A percentile compares a stretch with the other conserved stretches of the same genome.
Conservation (phyloP, 495 filamentous ascomycete species). For the Hypoxylon crocopeplum region DNA sequence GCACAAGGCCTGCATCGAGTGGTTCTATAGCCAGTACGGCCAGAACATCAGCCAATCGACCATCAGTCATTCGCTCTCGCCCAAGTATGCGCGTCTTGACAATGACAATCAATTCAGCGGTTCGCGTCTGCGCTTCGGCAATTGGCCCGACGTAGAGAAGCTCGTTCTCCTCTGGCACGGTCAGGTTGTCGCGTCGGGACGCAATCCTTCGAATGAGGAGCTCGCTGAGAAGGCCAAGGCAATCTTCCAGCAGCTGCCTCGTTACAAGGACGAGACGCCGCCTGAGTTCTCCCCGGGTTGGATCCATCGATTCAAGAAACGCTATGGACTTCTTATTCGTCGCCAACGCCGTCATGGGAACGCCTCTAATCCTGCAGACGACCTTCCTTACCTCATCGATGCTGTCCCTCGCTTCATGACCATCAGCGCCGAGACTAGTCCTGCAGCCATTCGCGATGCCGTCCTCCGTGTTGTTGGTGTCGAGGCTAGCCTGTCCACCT, state of each 20-base stretch:
- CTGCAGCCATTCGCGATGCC: slow-evolving; percentile 54
- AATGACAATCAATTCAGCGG: slow-evolving; percentile 58
- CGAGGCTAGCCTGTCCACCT: slow-evolving; percentile 53
- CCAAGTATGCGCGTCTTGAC: slow-evolving; percentile 61
- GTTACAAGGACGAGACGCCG: slow-evolving; percentile 56
- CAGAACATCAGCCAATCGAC: slow-evolving; percentile 61
- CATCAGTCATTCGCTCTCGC: slow-evolving; percentile 59
- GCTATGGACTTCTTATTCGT: slow-evolving; percentile 56
- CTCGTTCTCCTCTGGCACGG: slow-evolving; percentile 60
- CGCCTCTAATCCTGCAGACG: slow-evolving; percentile 51
- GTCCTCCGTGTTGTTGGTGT: slow-evolving; percentile 55
- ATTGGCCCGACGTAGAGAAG: slow-evolving; percentile 63
- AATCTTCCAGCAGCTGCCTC: slow-evolving; percentile 55
- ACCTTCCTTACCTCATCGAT: slow-evolving; percentile 57
- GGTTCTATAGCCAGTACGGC: slow-evolving; percentile 57
- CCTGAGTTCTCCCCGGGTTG: slow-evolving; percentile 62
- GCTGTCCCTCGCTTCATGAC: slow-evolving; percentile 56
- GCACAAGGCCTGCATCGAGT: slow-evolving; percentile 62
- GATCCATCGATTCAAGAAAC: slow-evolving; percentile 63
- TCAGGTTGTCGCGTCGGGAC: slow-evolving; percentile 50
- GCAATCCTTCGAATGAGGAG: slow-evolving; percentile 59
- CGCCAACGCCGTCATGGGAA: slow-evolving; percentile 55
- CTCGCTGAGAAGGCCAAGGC: slow-evolving; percentile 59
- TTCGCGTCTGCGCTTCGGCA: slow-evolving; percentile 59
- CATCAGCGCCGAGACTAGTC: slow-evolving; percentile 53